Conservation (phyloP, 257 asterid species). For the Schizonepeta tenuifolia region DNA sequence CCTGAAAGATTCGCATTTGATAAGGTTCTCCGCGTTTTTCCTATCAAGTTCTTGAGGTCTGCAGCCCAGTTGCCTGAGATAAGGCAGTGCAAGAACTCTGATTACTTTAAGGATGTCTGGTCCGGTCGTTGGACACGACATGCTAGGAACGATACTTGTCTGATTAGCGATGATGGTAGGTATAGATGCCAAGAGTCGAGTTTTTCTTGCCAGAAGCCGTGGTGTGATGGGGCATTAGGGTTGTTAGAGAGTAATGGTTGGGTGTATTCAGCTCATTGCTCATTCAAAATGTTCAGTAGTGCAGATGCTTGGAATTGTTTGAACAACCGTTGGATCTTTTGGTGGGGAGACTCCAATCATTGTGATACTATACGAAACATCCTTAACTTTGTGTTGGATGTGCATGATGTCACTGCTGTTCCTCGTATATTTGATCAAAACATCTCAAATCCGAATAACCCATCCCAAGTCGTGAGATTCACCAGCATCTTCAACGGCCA, state of each 20-base stretch:
- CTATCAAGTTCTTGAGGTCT: slow-evolving; percentile 54
- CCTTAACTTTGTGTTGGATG: slow-evolving; percentile 63
- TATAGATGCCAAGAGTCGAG: slow-evolving; percentile 73
- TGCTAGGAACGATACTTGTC: slow-evolving; percentile 65
- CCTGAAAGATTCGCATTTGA: slow-evolving; percentile 66
- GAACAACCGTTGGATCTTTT: slow-evolving; percentile 77
- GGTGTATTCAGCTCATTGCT: slow-evolving; percentile 91
- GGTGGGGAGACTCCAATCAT: slow-evolving; percentile 99
- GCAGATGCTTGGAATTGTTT: slow-evolving; percentile 72
- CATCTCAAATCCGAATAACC: slow-evolving; percentile 74
- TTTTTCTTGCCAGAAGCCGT: slow-evolving; percentile 69
- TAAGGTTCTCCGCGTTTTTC: slow-evolving; percentile 57
- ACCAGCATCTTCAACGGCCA: slow-evolving; percentile 93
- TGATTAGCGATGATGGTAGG: slow-evolving; percentile 66
- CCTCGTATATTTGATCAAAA: slow-evolving; percentile 72
- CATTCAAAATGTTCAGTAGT: slow-evolving; percentile 60
- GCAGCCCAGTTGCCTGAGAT: slow-evolving; percentile 46
- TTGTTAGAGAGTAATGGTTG: slow-evolving; percentile 88
- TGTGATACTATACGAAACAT: slow-evolving; percentile 84
- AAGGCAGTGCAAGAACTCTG: slow-evolving; percentile 55
- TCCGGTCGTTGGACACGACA: slow-evolving; percentile 94
- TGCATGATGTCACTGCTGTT: slow-evolving; percentile 47
- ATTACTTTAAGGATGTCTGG: slow-evolving; percentile 68
- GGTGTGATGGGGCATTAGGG: slow-evolving; percentile 83
- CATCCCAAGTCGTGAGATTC: slow-evolving; percentile 63